Evolutionary conservation across 2,329 filamentous ascomycete genomes (phyloP).

Genomic region (Leptoxyphium fumago): DNA sequence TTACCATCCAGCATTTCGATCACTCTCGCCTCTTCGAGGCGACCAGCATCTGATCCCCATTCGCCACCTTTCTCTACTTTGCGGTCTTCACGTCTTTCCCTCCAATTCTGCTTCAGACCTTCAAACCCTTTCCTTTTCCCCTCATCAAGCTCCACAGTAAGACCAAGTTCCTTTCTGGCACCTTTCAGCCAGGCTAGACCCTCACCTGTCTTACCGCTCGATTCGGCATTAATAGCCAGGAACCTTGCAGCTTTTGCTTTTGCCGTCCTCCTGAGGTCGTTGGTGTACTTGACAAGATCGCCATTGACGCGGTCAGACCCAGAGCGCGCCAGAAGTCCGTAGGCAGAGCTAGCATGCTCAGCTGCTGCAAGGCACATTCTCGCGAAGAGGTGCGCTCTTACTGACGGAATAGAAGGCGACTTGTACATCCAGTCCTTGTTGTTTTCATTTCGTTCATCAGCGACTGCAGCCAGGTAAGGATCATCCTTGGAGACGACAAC

Average conservation of each 20-base stretch:
- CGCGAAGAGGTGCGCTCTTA: slow-evolving; percentile 76
- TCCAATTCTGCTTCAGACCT: slow-evolving; percentile 57
- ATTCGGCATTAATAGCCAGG: slow-evolving; percentile 76
- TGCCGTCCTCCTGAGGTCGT: slow-evolving; percentile 59
- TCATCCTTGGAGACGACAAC: slow-evolving; percentile 89
- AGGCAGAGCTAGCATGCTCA: slow-evolving; percentile 69
- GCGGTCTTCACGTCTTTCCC: slow-evolving; percentile 64
- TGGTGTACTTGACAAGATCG: slow-evolving; percentile 55
- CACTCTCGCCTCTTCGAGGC: slow-evolving; percentile 68
- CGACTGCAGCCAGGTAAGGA: slow-evolving; percentile 70
- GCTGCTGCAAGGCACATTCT: slow-evolving; percentile 74
- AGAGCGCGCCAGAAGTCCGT: slow-evolving; percentile 32
- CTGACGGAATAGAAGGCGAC: slow-evolving; percentile 72
- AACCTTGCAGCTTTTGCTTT: slow-evolving; percentile 80
- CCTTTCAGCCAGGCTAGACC: slow-evolving; percentile 78
- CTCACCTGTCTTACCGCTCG: slow-evolving; percentile 64
- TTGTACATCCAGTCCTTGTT: slow-evolving; percentile 97
- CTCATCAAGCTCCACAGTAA: slow-evolving; percentile 30
- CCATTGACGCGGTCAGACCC: slow-evolving; percentile 43
- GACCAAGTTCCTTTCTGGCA: slow-evolving; percentile 59
- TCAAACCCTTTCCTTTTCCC: slow-evolving; percentile 43
- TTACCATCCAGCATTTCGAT: slow-evolving; percentile 77
- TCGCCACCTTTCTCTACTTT: slow-evolving; percentile 55
- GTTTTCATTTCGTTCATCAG: slow-evolving; percentile 65
- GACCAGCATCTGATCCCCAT: slow-evolving; percentile 76